Conservation (phyloP, 306 rosid genomes). For the Cyclanthera cordifolia region DNA sequence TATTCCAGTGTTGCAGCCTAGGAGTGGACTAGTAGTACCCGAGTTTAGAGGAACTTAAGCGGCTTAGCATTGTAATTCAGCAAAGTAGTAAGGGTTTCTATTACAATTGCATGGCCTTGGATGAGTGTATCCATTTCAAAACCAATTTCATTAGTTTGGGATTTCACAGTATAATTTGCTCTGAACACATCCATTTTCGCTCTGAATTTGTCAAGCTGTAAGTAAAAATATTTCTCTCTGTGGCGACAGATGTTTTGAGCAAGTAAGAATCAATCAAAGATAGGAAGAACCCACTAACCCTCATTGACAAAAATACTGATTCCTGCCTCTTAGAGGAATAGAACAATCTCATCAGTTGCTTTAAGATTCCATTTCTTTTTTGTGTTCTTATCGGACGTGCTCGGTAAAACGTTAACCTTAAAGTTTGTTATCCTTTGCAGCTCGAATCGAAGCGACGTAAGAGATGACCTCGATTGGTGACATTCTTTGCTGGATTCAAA, state of each 20-base stretch:
- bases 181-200: background rate
- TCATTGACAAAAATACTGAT: background rate
- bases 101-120: too few relatives aligned
- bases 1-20: too few relatives aligned
- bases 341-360: background rate
- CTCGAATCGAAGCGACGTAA: slow-evolving; percentile 63
- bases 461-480: slow-evolving; percentile 22
- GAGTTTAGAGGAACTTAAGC: too few relatives aligned
- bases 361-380: background rate
- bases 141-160: background rate
- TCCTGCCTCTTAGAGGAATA: background rate
- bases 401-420: background rate
- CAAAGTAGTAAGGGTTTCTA: background rate
- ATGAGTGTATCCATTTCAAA: background rate
- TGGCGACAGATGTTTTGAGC: background rate
- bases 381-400: background rate
- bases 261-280: background rate
- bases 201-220: background rate
- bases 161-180: background rate
- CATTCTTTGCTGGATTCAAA: slow-evolving; percentile 6
- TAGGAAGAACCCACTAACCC: background rate
- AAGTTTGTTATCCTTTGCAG: slow-evolving; percentile 22
- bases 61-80: background rate
- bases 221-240: background rate
- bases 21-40: too few relatives aligned